Conservation (phyloP, 2,329 filamentous ascomycete genomes). For the Aspergillus awamori region DNA sequence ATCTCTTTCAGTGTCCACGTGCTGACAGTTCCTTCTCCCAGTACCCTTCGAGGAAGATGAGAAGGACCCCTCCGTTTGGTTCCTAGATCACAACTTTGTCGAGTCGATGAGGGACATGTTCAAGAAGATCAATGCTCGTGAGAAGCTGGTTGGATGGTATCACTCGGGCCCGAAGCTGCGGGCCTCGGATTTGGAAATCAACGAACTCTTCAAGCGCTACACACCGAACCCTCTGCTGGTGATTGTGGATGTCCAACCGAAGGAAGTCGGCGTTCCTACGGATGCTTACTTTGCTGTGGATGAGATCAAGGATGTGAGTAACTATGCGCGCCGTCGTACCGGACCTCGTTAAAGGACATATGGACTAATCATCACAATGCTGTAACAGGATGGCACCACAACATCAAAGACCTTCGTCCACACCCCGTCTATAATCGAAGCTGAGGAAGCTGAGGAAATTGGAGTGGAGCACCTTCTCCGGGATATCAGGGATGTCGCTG, state of each 20-base stretch:
- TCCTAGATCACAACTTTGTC: constrained; percentile 98
- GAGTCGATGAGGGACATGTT: constrained; percentile 99
- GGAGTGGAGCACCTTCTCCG: constrained; percentile 96
- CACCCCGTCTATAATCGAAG: constrained; percentile 96
- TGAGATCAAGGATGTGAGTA: constrained; percentile 95
- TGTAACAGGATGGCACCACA: constrained; percentile 83
- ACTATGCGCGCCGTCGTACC: not conserved
- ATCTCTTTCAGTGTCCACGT: not conserved
- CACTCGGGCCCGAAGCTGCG: constrained; percentile 96
- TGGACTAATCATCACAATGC: not conserved
- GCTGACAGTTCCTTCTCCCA: constrained; percentile 42
- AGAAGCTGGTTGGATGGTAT: constrained; percentile 99
- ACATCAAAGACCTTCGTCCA: constrained; percentile 98
- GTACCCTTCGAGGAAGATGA: constrained; percentile 99
- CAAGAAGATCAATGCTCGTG: constrained; percentile 98
- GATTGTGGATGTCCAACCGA: constrained; percentile 97
- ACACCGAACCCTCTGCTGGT: constrained; percentile 94
- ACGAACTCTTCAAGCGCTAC: constrained; percentile 99
- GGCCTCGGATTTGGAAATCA: constrained; percentile 97
- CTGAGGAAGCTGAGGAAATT: constrained; percentile 98
- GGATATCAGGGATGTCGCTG: constrained; percentile 96
- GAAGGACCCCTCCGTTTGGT: constrained; percentile 98
- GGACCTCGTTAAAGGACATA: not conserved
- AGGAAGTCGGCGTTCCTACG: constrained; percentile 95
- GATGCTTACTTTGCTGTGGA: constrained; percentile 99